A percentile compares a stretch with the other conserved stretches of the same genome.
Evolutionary conservation across 2,329 filamentous ascomycete species (phyloP).

Genomic region (Alternaria infectoria): DNA sequence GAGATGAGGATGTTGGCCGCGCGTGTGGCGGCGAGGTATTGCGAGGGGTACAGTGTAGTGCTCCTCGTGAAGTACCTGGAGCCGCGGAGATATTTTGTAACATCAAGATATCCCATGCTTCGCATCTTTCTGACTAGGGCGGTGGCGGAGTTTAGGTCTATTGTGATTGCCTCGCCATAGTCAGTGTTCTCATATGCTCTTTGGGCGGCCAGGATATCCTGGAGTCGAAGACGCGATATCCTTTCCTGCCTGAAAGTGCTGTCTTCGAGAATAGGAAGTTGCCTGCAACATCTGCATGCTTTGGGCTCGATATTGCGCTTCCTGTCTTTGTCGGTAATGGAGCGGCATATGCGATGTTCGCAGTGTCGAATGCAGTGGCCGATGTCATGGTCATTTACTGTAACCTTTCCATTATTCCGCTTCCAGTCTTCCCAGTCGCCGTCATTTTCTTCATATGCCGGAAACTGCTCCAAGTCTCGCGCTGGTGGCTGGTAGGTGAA

Average conservation of each 20-base stretch:
- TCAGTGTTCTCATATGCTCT: background rate
- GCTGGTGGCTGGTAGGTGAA: background rate
- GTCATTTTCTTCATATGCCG: background rate
- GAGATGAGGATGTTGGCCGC: background rate
- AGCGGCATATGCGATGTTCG: background rate
- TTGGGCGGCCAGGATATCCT: background rate
- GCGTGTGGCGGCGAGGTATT: background rate
- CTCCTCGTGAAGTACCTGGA: background rate
- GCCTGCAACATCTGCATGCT: background rate
- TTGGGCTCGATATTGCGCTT: background rate
- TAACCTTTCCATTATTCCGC: background rate
- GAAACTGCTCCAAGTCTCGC: background rate
- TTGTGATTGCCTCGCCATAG: background rate
- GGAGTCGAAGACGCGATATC: background rate
- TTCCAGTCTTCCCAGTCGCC: background rate
- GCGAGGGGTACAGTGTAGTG: background rate
- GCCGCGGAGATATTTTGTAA: background rate
- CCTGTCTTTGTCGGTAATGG: background rate
- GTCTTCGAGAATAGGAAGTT: background rate
- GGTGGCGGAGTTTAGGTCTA: background rate
- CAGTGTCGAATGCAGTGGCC: background rate
- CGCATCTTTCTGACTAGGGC: background rate
- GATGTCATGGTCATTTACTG: background rate
- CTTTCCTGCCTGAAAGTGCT: background rate
- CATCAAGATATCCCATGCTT: background rate